Evolutionary conservation across 2,329 filamentous ascomycete species (phyloP).

Genomic region (Sporothrix schenckii): DNA sequence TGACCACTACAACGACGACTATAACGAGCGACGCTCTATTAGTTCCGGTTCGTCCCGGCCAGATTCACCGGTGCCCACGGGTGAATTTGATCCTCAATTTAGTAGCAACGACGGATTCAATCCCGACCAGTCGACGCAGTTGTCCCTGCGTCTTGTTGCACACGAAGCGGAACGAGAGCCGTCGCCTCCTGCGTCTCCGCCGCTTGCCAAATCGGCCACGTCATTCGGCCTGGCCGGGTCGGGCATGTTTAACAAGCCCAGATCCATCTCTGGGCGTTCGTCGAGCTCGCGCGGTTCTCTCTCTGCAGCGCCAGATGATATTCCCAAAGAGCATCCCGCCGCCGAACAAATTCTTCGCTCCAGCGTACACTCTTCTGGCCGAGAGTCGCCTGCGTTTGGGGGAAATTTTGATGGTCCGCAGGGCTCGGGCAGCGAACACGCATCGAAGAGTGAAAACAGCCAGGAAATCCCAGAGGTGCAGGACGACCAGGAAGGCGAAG

Average conservation of each 20-base stretch:
- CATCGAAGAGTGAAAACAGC: too few species aligned
- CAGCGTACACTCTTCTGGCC: slow-evolving; percentile 12
- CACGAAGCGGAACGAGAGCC: not conserved
- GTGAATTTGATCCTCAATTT: not conserved
- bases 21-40: not conserved
- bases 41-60: slow-evolving; percentile 9
- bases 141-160: not conserved
- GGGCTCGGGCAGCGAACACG: not conserved
- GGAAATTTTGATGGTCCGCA: not conserved
- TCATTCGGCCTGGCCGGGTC: not conserved
- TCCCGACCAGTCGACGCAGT: slow-evolving; percentile 1
- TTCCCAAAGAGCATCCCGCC: not conserved
- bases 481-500: not conserved
- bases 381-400: slow-evolving; percentile 1
- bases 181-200: not conserved
- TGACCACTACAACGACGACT: not conserved
- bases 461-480: not conserved
- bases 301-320: not conserved
- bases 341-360: not conserved
- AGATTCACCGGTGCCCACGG: not conserved
- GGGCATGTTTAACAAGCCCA: not conserved
- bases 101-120: slow-evolving; percentile 1
- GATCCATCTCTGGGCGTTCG: not conserved
- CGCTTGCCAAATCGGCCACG: not conserved
- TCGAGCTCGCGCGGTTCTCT: not conserved